phyloP scores from a whole-genome alignment of 2,329 filamentous ascomycete species.

The Pezicula neosporulosa region DNA sequence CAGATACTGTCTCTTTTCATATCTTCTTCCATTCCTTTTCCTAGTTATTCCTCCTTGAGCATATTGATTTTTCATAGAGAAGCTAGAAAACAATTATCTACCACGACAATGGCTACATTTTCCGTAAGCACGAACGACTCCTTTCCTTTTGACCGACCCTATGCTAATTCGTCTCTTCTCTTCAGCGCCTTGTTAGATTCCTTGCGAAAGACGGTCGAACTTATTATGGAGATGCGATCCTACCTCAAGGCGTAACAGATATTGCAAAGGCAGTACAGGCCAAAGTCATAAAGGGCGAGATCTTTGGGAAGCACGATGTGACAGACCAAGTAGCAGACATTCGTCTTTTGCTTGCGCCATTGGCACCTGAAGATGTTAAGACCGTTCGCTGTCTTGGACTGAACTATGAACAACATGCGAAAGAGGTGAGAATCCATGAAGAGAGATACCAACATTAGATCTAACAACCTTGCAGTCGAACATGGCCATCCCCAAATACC shows the following conservation, averaged over 20 bases:
- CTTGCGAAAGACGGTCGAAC: conserved; percentile 65
- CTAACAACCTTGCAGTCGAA: conserved; percentile 42
- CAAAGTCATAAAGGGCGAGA: conserved; percentile 59
- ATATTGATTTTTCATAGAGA: not conserved
- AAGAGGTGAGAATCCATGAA: conserved; percentile 44
- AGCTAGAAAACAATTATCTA: not conserved
- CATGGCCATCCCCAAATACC: conserved; percentile 66
- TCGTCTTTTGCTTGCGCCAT: conserved; percentile 56
- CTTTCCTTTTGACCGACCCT: not conserved
- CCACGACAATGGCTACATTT: conserved; percentile 38
- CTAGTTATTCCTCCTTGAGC: not conserved
- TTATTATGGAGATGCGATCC: conserved; percentile 73
- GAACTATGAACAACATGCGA: conserved; percentile 70
- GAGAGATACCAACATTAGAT: too few relatives aligned
- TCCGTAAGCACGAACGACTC: conserved; percentile 33
- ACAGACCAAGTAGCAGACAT: conserved; percentile 58
- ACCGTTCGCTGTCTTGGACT: conserved; percentile 68
- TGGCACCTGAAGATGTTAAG: conserved; percentile 58
- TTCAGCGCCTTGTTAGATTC: conserved; percentile 69
- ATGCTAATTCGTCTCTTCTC: conserved; percentile 1
- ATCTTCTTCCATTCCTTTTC: not conserved
- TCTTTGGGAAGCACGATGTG: conserved; percentile 62
- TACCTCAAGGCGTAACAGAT: conserved; percentile 57
- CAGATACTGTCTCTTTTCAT: not conserved
- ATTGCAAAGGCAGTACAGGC: conserved; percentile 59